Evolutionary conservation across 345 rosid species (phyloP).

Genomic region (Kandelia obovata): DNA sequence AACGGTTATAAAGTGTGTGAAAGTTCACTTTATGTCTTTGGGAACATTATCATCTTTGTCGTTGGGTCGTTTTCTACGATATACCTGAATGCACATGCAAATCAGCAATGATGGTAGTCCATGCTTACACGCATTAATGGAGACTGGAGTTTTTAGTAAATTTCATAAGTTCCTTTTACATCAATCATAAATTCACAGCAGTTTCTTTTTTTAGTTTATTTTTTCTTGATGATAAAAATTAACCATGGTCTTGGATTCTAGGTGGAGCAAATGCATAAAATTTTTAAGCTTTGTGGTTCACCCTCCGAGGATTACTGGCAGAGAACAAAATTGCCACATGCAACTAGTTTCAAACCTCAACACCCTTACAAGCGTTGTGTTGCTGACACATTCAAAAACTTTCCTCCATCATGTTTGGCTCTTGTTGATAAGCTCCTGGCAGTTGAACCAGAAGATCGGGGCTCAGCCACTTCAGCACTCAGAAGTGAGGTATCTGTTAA

Average conservation of each 20-base stretch:
- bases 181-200: background rate
- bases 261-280: conserved; percentile 99
- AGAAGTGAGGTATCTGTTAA: conserved; percentile 46
- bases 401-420: conserved; percentile 53
- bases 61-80: too few species aligned
- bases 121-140: too few species aligned
- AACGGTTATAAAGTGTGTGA: too few species aligned
- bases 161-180: too few species aligned
- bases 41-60: too few species aligned
- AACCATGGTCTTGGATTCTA: conserved; percentile 9
- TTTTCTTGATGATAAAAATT: background rate
- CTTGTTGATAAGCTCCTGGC: conserved; percentile 62
- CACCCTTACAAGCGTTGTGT: conserved; percentile 57
- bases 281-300: conserved; percentile 92
- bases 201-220: background rate
- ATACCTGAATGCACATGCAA: too few species aligned
- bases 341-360: conserved; percentile 76
- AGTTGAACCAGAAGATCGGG: conserved; percentile 66
- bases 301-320: conserved; percentile 79
- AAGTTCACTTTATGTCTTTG: too few species aligned
- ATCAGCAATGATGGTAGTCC: too few species aligned
- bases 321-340: conserved; percentile 57
- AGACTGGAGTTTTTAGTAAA: too few species aligned
- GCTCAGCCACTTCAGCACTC: conserved; percentile 58
- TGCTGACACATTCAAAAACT: conserved; percentile 47